These are phyloP conservation scores for Vinca major DNA, from an alignment of 305 asterid genomes.

Conservation along the genomic window DNA sequence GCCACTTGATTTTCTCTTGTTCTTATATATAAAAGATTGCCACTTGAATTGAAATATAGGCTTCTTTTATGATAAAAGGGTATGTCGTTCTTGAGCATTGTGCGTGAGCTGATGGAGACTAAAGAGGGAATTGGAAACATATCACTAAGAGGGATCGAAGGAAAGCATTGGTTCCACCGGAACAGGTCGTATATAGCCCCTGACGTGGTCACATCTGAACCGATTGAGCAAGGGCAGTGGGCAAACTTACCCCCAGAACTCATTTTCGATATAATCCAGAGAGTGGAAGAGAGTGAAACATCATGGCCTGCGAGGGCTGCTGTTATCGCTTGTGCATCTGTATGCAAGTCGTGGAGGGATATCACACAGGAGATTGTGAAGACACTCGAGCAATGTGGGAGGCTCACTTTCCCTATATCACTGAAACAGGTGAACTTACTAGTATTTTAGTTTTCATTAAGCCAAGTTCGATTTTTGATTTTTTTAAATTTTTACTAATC, in stretches of 20 bases:
- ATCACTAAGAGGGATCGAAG: slow-evolving; percentile 55
- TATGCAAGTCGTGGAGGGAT: slow-evolving; percentile 88
- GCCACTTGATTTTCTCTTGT: neutral
- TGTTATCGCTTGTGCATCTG: slow-evolving; percentile 79
- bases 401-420: slow-evolving; percentile 88
- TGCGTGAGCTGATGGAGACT: slow-evolving; percentile 68
- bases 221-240: slow-evolving; percentile 74
- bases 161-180: slow-evolving; percentile 67
- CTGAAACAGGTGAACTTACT: slow-evolving; percentile 57
- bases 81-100: slow-evolving; percentile 79
- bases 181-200: slow-evolving; percentile 70
- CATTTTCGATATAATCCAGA: slow-evolving; percentile 71
- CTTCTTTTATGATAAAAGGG: slow-evolving; percentile 16
- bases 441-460: neutral
- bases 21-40: neutral
- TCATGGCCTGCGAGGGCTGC: slow-evolving; percentile 85
- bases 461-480: neutral
- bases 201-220: slow-evolving; percentile 37
- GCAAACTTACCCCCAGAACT: slow-evolving; percentile 84
- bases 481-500: neutral
- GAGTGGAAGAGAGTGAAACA: slow-evolving; percentile 89
- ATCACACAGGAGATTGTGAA: slow-evolving; percentile 81
- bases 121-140: slow-evolving; percentile 77
- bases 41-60: slow-evolving; percentile 2
- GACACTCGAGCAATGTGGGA: slow-evolving; percentile 90